Evolutionary conservation across 2,329 filamentous ascomycete species (phyloP).

Genomic region (Dryadomyces quercus-mongolicae): DNA sequence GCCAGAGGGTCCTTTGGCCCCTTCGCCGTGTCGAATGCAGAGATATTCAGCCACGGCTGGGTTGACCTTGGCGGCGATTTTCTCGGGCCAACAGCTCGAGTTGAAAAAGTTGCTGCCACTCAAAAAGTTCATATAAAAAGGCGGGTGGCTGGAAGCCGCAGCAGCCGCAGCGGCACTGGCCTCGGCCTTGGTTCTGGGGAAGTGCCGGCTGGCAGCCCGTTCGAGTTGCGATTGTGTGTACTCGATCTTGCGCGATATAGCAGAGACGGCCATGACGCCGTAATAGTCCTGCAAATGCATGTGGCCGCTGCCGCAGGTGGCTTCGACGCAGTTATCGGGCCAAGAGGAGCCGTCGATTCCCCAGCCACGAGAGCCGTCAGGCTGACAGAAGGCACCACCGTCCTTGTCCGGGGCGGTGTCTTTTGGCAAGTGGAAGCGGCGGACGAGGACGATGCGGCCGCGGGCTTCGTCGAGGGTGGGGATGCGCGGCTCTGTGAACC

Average conservation of each 20-base stretch:
- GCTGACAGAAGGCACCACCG: slow-evolving; percentile 27
- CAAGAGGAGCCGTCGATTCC: slow-evolving; percentile 55
- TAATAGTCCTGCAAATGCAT: slow-evolving; percentile 93
- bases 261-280: slow-evolving; percentile 63
- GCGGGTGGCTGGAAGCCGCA: slow-evolving; percentile 29
- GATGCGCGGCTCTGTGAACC: slow-evolving; percentile 69
- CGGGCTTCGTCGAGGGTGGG: slow-evolving; percentile 69
- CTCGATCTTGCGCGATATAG: slow-evolving; percentile 70
- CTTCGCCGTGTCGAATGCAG: slow-evolving; percentile 42
- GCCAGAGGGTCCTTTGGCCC: slow-evolving; percentile 34
- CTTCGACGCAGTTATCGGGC: slow-evolving; percentile 82
- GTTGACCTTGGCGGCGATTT: slow-evolving; percentile 79
- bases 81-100: slow-evolving; percentile 82
- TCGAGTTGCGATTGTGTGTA: slow-evolving; percentile 65
- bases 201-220: slow-evolving; percentile 44
- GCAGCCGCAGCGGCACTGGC: slow-evolving; percentile 10
- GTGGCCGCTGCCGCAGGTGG: slow-evolving; percentile 54
- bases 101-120: slow-evolving; percentile 93
- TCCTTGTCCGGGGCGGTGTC: background rate
- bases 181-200: slow-evolving; percentile 6
- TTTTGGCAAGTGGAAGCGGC: slow-evolving; percentile 54
- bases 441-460: slow-evolving; percentile 72
- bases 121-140: slow-evolving; percentile 79
- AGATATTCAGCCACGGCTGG: slow-evolving; percentile 56
- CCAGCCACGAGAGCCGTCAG: slow-evolving; percentile 39